Percentiles rank a stretch among this genome's conserved stretches.
Conservation (phyloP, 495 filamentous ascomycete species). For the Xylaria grammica region DNA sequence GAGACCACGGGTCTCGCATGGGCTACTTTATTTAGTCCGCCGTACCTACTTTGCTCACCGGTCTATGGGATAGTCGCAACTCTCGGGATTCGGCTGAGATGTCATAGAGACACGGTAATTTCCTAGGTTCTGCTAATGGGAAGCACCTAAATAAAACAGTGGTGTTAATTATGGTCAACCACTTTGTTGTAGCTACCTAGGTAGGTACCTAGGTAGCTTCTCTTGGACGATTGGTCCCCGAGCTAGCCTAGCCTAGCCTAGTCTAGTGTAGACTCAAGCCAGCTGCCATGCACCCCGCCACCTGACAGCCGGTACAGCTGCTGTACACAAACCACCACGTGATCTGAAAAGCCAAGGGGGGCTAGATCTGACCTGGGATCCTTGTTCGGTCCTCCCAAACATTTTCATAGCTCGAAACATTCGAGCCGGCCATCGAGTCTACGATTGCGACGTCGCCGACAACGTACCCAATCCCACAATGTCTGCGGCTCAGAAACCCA, state of each 20-base stretch:
- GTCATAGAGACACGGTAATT: neutral
- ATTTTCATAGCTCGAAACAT: conserved; percentile 2
- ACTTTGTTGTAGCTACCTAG: too few species aligned
- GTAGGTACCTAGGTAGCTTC: neutral
- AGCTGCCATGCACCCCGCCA: neutral
- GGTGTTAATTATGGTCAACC: too few species aligned
- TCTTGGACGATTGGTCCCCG: too few species aligned
- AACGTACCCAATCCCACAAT: conserved; percentile 23
- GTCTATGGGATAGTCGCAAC: neutral
- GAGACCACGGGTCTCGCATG: neutral
- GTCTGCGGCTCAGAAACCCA: conserved; percentile 53
- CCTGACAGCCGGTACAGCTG: too few species aligned
- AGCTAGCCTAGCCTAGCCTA: too few species aligned
- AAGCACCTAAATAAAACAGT: too few species aligned
- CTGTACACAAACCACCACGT: neutral
- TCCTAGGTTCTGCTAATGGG: too few species aligned
- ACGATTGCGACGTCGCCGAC: too few species aligned
- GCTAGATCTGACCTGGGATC: too few species aligned
- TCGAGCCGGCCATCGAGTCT: too few species aligned
- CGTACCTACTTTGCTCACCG: neutral
- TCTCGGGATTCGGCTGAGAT: neutral
- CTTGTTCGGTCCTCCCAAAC: neutral
- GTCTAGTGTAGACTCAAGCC: too few species aligned
- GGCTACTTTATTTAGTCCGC: neutral
- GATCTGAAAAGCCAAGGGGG: neutral